Evolutionary conservation across 2,329 filamentous ascomycete species (phyloP), one percentile per base, ranked within the genome.

Genomic region (Elsinoe fawcettii): DNA sequence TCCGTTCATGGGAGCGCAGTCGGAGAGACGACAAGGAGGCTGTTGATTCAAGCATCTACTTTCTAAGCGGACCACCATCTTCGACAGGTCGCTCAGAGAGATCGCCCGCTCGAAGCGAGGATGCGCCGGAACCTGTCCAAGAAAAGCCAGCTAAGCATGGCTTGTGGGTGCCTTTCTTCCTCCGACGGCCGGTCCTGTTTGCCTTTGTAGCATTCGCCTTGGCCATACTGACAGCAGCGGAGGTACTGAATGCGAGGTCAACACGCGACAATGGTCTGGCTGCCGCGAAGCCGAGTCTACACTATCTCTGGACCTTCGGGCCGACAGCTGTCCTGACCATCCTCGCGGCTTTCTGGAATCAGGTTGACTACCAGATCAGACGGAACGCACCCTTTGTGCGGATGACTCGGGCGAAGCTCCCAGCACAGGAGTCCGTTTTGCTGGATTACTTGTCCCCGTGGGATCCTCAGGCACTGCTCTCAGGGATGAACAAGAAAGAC

Each of bases 291-390:
- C 22, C 36, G 9, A 44, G 7, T 27, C 8, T 55, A 8, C 51
- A 55, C 51, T 55, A 43, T 22, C 36, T 55, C 3, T 55, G 51
- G 51, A 55, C 51, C 1, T 55, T 55, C 22, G 37, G 9, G 3
- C 51, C 51, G 6, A 55, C 51, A 1, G 51, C 51, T 9, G 4
- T 55, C 2, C 36, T 55, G 2, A 55, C 51, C 8, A 43, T 55
- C 3, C 2, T 43, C 2, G 51, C 51, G 22, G 51, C 51, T 3
- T 22, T 43, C 7, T 55, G 51, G 51, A 43, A 43, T 43, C 51
- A 44, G n/a, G 20, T 55, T 3, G 51, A 55, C 22, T 27, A n/a
- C 27, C 51, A 55, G 23, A 6, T 9, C 3, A 34, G 51, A 27
- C 5, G 51, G 2, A 55, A 43, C 23, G 36, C 51, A 9, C 51